These are phyloP conservation scores for Penicillium sp. DNA, from an alignment of 2,329 filamentous ascomycete genomes.

Conservation along the genomic window DNA sequence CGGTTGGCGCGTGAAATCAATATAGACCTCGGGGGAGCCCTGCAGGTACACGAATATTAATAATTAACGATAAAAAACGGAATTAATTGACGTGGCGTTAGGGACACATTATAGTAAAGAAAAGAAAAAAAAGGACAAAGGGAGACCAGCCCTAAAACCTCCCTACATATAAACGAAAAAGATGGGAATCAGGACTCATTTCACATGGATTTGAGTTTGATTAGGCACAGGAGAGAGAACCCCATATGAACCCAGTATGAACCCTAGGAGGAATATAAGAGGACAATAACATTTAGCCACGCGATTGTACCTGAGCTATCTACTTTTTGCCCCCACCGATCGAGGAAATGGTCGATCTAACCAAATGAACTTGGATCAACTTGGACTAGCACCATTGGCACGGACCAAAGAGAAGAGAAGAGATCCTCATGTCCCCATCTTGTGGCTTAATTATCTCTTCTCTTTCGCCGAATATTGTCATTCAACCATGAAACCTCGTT, in stretches of 20 bases:
- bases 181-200: not conserved
- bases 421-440: not conserved
- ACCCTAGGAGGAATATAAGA: constrained; percentile 4
- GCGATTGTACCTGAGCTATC: constrained; percentile 16
- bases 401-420: constrained; percentile 10
- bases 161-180: constrained; percentile 17
- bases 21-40: not conserved
- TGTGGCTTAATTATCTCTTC: constrained; percentile 4
- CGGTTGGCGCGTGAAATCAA: not conserved
- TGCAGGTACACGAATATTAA: not conserved
- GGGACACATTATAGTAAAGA: constrained; percentile 4
- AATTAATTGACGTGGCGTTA: constrained; percentile 6
- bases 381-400: constrained; percentile 9
- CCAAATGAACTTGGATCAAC: constrained; percentile 16
- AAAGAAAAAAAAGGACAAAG: not conserved
- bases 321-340: constrained; percentile 18
- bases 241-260: not conserved
- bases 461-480: constrained; percentile 7
- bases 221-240: constrained; percentile 1
- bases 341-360: constrained; percentile 18
- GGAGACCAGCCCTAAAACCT: constrained; percentile 8
- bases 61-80: not conserved
- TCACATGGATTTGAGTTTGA: constrained; percentile 16
- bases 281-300: constrained; percentile 5
- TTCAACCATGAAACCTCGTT: not conserved